Evolutionary conservation across 768 basidiomycete species (phyloP), one percentile per base, ranked within the genome.

Genomic region (Brasilioporus rufonigricans): DNA sequence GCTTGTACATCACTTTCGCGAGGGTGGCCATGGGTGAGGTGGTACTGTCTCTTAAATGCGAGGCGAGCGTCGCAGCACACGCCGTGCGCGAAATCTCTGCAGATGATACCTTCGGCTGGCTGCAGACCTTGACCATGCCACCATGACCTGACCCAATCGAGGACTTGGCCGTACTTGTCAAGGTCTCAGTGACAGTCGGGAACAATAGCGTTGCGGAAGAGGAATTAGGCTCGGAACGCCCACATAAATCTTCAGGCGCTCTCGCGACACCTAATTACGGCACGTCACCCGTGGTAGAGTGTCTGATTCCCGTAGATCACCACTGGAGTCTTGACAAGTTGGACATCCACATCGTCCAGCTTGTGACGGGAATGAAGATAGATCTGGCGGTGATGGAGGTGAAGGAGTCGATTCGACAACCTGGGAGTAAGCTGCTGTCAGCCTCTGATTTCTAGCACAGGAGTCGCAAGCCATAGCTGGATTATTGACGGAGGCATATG

Each of bases 331-430:
- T 29, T 23, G 23, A 14, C 18, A 7, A n/a, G 39, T 14, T 45
- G 24, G 8, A 26, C 21, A 16, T 31, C 48, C 2, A 24, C 19
- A 50, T 29, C 1, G 32, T 45, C 59, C 44, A 45, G 31, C 53
- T 26, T 44, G 63, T 0, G 58, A 64, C 5, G 41, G 58, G 36
- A 44, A 54, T 0, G 50, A 57, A 18, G 49, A 46, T 9, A 53
- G 31, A 21, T 41, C 26, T 10, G 62, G 39, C 11, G 44, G 47
- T 3, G n/a, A n/a, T n/a, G n/a, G n/a, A n/a, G n/a, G n/a, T n/a
- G n/a, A n/a, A n/a, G n/a, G n/a, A n/a, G n/a, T n/a, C n/a, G n/a
- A n/a, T n/a, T n/a, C n/a, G n/a, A n/a, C n/a, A n/a, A n/a, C n/a
- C n/a, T n/a, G n/a, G n/a, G n/a, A n/a, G n/a, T n/a, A n/a, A n/a